Percentiles rank a stretch among this genome's conserved stretches.
Evolutionary conservation across 2,329 filamentous ascomycete species (phyloP).

Genomic region (Biscogniauxia sp.): DNA sequence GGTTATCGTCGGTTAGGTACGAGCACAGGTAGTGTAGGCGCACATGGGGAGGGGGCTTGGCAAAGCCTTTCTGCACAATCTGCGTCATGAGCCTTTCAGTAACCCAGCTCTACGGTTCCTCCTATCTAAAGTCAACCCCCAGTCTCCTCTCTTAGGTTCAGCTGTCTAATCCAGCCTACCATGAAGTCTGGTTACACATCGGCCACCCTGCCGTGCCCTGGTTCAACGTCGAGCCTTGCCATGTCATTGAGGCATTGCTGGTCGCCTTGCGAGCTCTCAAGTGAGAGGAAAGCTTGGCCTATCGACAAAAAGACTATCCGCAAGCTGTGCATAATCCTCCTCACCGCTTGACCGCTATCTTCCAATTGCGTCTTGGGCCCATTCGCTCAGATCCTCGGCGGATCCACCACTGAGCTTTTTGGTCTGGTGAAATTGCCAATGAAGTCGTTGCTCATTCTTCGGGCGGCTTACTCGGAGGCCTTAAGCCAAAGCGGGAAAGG

Average conservation of each 20-base stretch:
- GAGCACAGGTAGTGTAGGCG: too few species aligned
- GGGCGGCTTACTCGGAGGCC: conserved; percentile 25
- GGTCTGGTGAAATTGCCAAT: conserved; percentile 24
- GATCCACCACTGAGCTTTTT: conserved; percentile 30
- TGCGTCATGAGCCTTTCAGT: conserved; percentile 29
- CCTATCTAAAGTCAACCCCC: conserved; percentile 18
- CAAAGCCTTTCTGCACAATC: conserved; percentile 25
- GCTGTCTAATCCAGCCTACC: conserved; percentile 24
- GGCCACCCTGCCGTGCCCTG: conserved; percentile 10
- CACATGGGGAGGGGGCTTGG: conserved; percentile 29
- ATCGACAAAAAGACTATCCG: conserved; percentile 13
- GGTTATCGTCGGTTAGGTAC: conserved; percentile 20
- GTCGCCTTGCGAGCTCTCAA: not conserved
- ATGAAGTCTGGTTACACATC: conserved; percentile 8
- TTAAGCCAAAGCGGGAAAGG: conserved; percentile 25
- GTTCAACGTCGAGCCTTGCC: conserved; percentile 15
- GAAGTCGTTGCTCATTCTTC: conserved; percentile 19
- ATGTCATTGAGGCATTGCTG: conserved; percentile 2
- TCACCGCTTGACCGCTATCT: conserved; percentile 31
- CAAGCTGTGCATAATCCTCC: conserved; percentile 28
- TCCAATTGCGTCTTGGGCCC: conserved; percentile 23
- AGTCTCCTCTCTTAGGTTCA: conserved; percentile 19
- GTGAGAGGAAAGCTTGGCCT: not conserved
- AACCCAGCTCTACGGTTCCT: conserved; percentile 29
- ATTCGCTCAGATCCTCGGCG: conserved; percentile 29